Conservation (phyloP, 2,329 filamentous ascomycete species). For the Neurospora sp. region DNA sequence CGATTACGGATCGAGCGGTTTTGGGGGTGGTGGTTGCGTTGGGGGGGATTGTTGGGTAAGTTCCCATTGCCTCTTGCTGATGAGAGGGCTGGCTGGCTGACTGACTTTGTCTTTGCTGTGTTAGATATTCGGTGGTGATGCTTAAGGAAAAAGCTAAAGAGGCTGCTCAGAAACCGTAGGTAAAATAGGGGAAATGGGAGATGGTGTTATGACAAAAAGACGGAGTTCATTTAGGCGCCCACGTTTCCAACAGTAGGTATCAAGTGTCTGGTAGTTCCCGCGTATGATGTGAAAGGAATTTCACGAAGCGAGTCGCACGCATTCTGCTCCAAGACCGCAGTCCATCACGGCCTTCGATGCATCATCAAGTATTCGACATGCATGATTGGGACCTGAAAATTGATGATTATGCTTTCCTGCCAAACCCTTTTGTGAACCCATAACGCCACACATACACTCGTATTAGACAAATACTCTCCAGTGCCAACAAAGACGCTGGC, state of each 20-base stretch:
- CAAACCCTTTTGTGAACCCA: background rate
- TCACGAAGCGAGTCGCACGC: too few species aligned
- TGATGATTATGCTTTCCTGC: background rate
- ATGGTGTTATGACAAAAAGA: too few species aligned
- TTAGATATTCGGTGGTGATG: constrained; percentile 22
- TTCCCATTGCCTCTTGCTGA: background rate
- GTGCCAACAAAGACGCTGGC: background rate
- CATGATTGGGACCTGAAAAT: background rate
- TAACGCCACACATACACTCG: background rate
- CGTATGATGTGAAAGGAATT: too few species aligned
- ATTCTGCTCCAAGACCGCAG: too few species aligned
- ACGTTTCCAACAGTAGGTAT: too few species aligned
- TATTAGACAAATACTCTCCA: background rate
- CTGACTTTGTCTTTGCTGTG: background rate
- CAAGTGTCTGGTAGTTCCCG: too few species aligned
- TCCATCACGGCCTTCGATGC: too few species aligned
- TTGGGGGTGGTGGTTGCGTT: constrained; percentile 47
- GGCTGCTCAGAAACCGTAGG: background rate
- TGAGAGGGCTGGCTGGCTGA: background rate
- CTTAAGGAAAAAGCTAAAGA: constrained; percentile 16
- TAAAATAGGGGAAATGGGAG: background rate
- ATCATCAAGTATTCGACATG: too few species aligned
- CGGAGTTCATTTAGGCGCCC: too few species aligned
- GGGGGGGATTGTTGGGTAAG: constrained; percentile 45
- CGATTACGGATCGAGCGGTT: constrained; percentile 44